phyloP scores from a whole-genome alignment of 805 yeast species.

The Saccharomycopsis synnaedendra region DNA sequence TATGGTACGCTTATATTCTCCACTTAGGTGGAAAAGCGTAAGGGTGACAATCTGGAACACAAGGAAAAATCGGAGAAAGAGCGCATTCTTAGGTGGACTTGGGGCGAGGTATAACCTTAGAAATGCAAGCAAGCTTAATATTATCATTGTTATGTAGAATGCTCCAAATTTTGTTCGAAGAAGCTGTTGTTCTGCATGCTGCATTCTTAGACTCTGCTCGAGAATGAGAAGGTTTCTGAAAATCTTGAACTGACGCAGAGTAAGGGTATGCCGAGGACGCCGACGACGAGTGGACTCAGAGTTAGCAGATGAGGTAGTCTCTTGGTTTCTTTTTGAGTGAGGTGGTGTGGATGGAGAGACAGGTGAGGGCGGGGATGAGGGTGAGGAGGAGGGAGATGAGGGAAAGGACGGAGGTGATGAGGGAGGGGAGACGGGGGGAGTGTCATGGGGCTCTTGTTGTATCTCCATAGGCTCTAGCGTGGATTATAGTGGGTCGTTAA shows the following conservation, averaged over 20 bases:
- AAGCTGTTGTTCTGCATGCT: slow-evolving; percentile 59
- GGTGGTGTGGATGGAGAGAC: background rate
- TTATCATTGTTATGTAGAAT: slow-evolving; percentile 30
- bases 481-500: no score
- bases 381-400: no score
- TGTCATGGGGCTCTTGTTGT: no score
- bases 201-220: slow-evolving; percentile 79
- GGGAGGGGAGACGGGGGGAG: no score
- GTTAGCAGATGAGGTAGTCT: background rate
- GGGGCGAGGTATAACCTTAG: slow-evolving; percentile 25
- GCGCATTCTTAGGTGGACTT: slow-evolving; percentile 17
- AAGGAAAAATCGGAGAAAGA: slow-evolving; percentile 38
- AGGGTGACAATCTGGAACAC: slow-evolving; percentile 57
- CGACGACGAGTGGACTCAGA: background rate
- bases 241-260: slow-evolving; percentile 31
- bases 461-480: no score
- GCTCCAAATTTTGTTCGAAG: slow-evolving; percentile 38
- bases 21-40: slow-evolving; percentile 71
- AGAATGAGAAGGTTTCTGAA: slow-evolving; percentile 72
- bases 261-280: slow-evolving; percentile 2
- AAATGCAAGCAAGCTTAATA: slow-evolving; percentile 28
- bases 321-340: background rate
- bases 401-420: no score
- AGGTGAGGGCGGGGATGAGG: no score
- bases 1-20: slow-evolving; percentile 81